Evolutionary conservation across 495 filamentous ascomycete species (phyloP), one percentile per base, ranked within the genome.

Genomic region (Penicillium macrosclerotiorum): DNA sequence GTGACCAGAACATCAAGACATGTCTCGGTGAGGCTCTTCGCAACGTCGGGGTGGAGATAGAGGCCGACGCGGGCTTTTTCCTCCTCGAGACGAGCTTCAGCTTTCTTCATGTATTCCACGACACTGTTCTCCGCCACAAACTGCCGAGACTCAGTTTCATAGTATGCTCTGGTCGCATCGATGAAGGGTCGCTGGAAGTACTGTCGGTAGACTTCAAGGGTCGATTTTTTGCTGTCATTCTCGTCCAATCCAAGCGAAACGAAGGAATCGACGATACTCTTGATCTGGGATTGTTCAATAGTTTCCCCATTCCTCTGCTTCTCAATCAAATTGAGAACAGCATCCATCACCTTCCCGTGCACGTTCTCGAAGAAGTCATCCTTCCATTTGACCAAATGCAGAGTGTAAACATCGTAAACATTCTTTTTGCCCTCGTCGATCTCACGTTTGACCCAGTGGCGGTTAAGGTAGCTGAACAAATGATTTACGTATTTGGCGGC

Each of bases 81-180:
- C 66, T 99, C 93, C 2, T 85, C 77, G 34, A 99, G 68, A n/a
- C 93, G 83, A 14, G 83, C 69, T 67, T 97, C 94, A 12, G 93
- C 94, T 74, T 99, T 99, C 76, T 97, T 97, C 94, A 97, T 97
- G 68, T 97, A 99, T 60, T 99, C 93, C 22, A 99, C 91, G 5
- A 97, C 90, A 52, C 88, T 95, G 59, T 99, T 99, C 61, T 97
- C 92, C 6, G 90, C 85, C 8, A 97, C 83, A 60, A 97, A 99
- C 55, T 88, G 85, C 48, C 89, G 86, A 42, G 91, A 96, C 61
- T 99, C 93, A 30, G 85, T 84, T 50, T 91, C 77, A 62, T 97
- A 99, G 67, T 96, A 97, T 5, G 68, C 62, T 51, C 75, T 80
- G 8, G 93, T 99, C 5, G 90, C 90, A 3, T 78, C 76, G 40